A percentile compares a stretch with the other conserved stretches of the same genome.
phyloP scores from a whole-genome alignment of 805 yeast species.

The Teunomyces stri region DNA sequence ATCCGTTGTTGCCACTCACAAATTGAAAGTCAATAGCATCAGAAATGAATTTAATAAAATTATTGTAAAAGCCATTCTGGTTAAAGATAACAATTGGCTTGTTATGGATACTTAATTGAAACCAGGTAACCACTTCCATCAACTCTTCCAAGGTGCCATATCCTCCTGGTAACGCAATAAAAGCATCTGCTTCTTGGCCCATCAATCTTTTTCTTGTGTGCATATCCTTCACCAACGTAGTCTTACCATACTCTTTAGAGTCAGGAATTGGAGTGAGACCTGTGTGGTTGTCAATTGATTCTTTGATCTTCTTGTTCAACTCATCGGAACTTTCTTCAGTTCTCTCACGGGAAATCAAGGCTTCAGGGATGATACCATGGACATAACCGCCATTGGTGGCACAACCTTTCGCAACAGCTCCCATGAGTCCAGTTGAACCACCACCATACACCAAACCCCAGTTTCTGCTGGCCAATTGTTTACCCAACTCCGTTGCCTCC shows the following conservation, averaged over 20 bases:
- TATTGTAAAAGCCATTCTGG: constrained; percentile 77
- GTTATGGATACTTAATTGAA: constrained; percentile 79
- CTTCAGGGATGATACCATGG: constrained; percentile 85
- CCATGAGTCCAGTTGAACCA: constrained; percentile 85
- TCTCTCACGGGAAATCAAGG: constrained; percentile 72
- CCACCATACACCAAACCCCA: constrained; percentile 90
- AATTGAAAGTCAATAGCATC: constrained; percentile 65
- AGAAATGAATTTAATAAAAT: constrained; percentile 57
- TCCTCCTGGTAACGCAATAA: constrained; percentile 90
- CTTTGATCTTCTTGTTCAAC: constrained; percentile 48
- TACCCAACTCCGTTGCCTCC: constrained; percentile 61
- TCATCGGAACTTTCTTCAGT: constrained; percentile 15
- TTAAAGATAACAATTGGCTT: constrained; percentile 80
- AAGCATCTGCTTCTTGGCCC: constrained; percentile 85
- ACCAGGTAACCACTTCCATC: constrained; percentile 90
- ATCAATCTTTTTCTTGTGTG: constrained; percentile 83
- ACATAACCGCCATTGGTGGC: constrained; percentile 62
- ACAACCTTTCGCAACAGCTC: constrained; percentile 65
- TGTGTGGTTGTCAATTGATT: constrained; percentile 58
- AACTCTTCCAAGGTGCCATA: constrained; percentile 88
- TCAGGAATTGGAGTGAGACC: constrained; percentile 67
- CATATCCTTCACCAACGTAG: constrained; percentile 83
- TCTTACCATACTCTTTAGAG: constrained; percentile 62
- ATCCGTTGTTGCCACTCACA: constrained; percentile 63
- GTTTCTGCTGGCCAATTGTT: constrained; percentile 49